Conservation (phyloP, 2,329 filamentous ascomycete species). For the Monosporascus sp. region DNA sequence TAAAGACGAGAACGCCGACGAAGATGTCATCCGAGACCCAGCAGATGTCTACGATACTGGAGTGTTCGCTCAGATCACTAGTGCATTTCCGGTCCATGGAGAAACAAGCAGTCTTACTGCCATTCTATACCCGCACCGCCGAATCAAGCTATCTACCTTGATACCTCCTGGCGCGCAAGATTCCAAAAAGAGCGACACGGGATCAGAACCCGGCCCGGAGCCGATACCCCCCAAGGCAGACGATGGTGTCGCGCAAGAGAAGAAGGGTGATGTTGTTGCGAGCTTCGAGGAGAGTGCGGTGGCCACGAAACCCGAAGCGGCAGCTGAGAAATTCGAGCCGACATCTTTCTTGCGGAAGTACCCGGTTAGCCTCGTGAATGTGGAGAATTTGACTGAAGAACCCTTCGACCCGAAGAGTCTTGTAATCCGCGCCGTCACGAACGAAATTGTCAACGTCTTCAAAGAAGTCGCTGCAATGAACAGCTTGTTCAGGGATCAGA, state of each 20-base stretch:
- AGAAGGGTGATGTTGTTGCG: conserved; percentile 89
- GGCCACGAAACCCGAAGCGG: conserved; percentile 49
- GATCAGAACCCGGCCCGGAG: conserved; percentile 47
- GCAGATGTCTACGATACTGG: conserved; percentile 94
- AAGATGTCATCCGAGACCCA: conserved; percentile 84
- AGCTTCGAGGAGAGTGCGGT: conserved; percentile 85
- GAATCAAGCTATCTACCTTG: conserved; percentile 83
- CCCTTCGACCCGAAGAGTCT: conserved; percentile 85
- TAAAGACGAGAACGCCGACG: conserved; percentile 91
- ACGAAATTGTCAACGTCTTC: conserved; percentile 98
- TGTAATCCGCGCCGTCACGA: conserved; percentile 85
- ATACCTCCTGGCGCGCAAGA: conserved; percentile 61
- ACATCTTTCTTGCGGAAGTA: conserved; percentile 89
- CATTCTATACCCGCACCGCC: conserved; percentile 90
- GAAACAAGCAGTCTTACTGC: conserved; percentile 83
- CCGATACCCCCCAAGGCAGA: conserved; percentile 53
- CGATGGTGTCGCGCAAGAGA: conserved; percentile 53
- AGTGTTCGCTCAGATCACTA: conserved; percentile 96
- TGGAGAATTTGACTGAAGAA: conserved; percentile 87
- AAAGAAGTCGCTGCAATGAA: conserved; percentile 95
- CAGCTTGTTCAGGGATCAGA: conserved; percentile 92
- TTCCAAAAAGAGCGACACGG: conserved; percentile 45
- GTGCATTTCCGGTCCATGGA: conserved; percentile 84
- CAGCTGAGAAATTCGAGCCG: conserved; percentile 66
- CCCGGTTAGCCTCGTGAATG: conserved; percentile 88